Evolutionary conservation across 2,329 filamentous ascomycete genomes (phyloP).

Genomic region (Pseudocercospora crystallina): DNA sequence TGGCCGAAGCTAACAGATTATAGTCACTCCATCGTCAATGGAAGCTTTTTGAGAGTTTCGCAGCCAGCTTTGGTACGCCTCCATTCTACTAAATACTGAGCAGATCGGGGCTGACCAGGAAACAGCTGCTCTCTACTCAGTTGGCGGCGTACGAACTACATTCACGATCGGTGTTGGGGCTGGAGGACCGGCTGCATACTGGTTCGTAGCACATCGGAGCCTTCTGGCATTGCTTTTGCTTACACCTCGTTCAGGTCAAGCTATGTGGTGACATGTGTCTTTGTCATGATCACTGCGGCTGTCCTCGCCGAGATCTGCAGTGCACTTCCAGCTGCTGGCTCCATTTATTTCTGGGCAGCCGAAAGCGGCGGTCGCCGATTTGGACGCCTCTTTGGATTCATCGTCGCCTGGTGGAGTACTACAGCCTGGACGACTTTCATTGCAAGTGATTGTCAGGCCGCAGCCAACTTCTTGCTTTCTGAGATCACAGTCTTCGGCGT

Average conservation of each 20-base stretch:
- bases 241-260: constrained; percentile 51
- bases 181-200: constrained; percentile 61
- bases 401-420: constrained; percentile 66
- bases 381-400: constrained; percentile 58
- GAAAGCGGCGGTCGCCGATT: constrained; percentile 57
- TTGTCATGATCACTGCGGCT: constrained; percentile 61
- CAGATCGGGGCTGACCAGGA: neutral
- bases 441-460: constrained; percentile 37
- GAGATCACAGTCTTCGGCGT: constrained; percentile 60
- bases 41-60: constrained; percentile 59
- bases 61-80: constrained; percentile 56
- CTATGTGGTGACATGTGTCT: constrained; percentile 59
- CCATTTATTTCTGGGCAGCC: constrained; percentile 63
- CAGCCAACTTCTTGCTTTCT: constrained; percentile 41
- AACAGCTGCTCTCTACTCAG: constrained; percentile 60
- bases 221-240: neutral
- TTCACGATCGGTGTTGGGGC: constrained; percentile 64
- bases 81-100: neutral
- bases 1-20: constrained; percentile 11
- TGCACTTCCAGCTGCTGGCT: constrained; percentile 58
- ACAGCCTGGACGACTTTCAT: constrained; percentile 59
- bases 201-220: constrained; percentile 38
- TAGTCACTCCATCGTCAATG: constrained; percentile 59
- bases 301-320: constrained; percentile 63
- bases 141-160: constrained; percentile 58